phyloP scores from a whole-genome alignment of 2,329 filamentous ascomycete species.

The Alternaria ethzedia region DNA sequence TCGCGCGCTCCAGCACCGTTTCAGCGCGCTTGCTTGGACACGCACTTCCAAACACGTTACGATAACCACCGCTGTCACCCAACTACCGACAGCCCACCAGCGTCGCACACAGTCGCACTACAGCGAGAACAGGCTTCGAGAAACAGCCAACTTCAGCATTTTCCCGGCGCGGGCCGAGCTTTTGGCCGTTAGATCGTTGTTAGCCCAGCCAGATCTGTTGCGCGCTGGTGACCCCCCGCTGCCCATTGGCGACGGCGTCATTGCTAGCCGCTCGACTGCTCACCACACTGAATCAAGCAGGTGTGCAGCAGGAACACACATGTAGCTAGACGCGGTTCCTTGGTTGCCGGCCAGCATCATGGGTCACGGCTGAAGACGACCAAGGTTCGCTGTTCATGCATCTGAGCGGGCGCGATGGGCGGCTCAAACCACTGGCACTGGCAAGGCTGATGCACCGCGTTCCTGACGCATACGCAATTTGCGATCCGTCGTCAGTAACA shows the following conservation, averaged over 20 bases:
- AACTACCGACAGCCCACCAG: conserved; percentile 33
- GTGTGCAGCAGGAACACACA: conserved; percentile 39
- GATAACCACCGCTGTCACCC: conserved; percentile 36
- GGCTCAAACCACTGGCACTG: conserved; percentile 42
- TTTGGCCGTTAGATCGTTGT: conserved; percentile 43
- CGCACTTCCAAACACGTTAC: conserved; percentile 4
- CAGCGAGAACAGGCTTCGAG: conserved; percentile 44
- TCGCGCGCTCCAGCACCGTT: conserved; percentile 16
- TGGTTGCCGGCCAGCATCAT: conserved; percentile 19
- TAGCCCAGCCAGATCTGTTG: conserved; percentile 45
- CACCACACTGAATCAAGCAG: conserved; percentile 45
- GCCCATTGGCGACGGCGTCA: conserved; percentile 29
- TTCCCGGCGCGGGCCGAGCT: conserved; percentile 50
- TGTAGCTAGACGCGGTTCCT: conserved; percentile 33
- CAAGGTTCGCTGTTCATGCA: conserved; percentile 40
- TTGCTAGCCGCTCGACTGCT: conserved; percentile 37
- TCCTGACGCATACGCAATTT: conserved; percentile 54
- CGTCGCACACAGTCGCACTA: conserved; percentile 30
- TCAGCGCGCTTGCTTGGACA: conserved; percentile 19
- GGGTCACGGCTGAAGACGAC: conserved; percentile 27
- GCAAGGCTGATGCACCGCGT: conserved; percentile 49
- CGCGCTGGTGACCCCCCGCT: conserved; percentile 28
- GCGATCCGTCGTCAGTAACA: conserved; percentile 37
- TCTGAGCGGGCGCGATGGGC: conserved; percentile 40
- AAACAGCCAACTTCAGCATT: conserved; percentile 35